Base-by-base conservation (phyloP, 1,139 yeast genomes). In the Pichia sp. region DNA sequence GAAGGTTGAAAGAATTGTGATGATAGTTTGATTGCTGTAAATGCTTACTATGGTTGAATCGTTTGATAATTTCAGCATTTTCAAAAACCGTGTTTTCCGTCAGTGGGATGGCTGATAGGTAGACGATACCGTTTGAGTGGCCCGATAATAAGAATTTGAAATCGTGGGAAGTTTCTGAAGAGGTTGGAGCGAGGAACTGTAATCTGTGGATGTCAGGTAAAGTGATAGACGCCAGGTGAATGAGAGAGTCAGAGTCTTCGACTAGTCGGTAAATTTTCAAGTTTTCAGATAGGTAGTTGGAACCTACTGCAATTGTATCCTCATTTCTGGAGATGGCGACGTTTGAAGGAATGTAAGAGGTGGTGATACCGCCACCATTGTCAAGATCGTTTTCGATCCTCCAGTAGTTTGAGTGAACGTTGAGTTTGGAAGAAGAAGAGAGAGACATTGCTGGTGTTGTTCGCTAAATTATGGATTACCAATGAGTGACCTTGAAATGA, bases 181-280 rank as follows among this genome's bases (percentile, higher is more conserved):
- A 16, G 10, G 35, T 25, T 3, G 46, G 44, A 3, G 27, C 18
- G 7, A 45, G 23, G 19, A 45, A 41, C 20, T 38, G 21, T 5
- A 82, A 59, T 1, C 78, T 64, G 47, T 76, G 72, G 27, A 83
- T 78, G 41, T 75, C 73, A 1, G 91, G 86, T 30, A 84, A 63
- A 0, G 84, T 58, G 31, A 84, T 77, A 2, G 93, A 82, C 50
- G 79, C 82, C 48, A 80, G 77, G 59, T 83, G 94, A 15, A 83
- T 76, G 38, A 83, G 62, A 27, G 54, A 53, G 16, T 63, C 58
- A 2, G 35, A 4, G 25, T 18, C 34, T 33, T 41, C 42, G 53
- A 50, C 12, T 62, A 43, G 42, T 69, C 70, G 39, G 53, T 80
- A 84, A 23, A 84, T 69, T 25, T 70, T 80, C 39, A 84, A 62